phyloP scores from a whole-genome alignment of 768 basidiomycete species.

The Termitomyces bulborhizus region DNA sequence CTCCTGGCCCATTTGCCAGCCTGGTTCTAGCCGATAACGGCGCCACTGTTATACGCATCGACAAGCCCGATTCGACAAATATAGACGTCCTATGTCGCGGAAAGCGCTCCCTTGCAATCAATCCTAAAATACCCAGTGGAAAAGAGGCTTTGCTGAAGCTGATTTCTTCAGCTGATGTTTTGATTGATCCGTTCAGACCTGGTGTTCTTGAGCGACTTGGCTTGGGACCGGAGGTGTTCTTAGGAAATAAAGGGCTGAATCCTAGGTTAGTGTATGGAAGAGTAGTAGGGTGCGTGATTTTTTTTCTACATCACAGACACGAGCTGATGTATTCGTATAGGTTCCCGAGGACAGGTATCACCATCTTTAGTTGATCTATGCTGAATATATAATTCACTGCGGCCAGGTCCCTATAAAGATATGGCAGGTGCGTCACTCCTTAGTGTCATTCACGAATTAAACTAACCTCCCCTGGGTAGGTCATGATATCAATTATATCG shows the following conservation, averaged over 20 bases:
- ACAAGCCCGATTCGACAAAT: constrained; percentile 44
- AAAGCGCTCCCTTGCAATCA: constrained; percentile 70
- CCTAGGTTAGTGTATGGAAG: constrained; percentile 67
- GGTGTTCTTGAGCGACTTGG: constrained; percentile 77
- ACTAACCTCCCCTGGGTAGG: constrained; percentile 31
- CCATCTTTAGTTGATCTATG: neutral
- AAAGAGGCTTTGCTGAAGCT: constrained; percentile 49
- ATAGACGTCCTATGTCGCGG: constrained; percentile 58
- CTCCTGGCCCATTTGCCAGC: constrained; percentile 77
- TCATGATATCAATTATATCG: constrained; percentile 83
- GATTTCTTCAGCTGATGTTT: constrained; percentile 62
- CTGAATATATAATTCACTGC: constrained; percentile 12
- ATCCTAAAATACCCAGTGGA: constrained; percentile 59
- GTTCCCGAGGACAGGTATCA: constrained; percentile 54
- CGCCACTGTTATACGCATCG: constrained; percentile 70
- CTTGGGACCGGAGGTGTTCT: constrained; percentile 69
- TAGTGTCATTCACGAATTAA: neutral
- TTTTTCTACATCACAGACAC: neutral
- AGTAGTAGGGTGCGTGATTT: constrained; percentile 54
- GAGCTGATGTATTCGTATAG: constrained; percentile 21
- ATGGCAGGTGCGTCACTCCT: constrained; percentile 58
- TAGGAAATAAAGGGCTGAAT: constrained; percentile 55
- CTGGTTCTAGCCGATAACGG: constrained; percentile 76
- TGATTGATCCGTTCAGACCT: constrained; percentile 81
- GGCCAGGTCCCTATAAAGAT: constrained; percentile 56